These are phyloP conservation scores for Ophioceras dolichostomum DNA, from an alignment of 2,329 filamentous ascomycete genomes.

Conservation along the genomic window DNA sequence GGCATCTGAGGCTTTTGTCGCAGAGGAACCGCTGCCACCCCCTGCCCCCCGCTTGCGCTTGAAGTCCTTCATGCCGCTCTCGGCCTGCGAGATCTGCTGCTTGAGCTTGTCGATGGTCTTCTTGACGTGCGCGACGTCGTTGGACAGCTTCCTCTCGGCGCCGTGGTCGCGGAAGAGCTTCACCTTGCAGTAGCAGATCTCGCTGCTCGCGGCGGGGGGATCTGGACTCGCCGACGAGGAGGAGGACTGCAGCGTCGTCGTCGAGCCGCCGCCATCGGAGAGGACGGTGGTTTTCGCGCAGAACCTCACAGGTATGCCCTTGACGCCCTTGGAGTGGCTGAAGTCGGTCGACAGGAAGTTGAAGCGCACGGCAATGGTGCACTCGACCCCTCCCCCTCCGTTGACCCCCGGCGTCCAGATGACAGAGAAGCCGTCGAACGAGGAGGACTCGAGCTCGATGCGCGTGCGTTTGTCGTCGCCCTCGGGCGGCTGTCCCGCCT, in stretches of 20 bases:
- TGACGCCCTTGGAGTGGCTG: slow-evolving; percentile 96
- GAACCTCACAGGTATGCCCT: slow-evolving; percentile 86
- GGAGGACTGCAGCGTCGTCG: too few species aligned
- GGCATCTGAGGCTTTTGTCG: slow-evolving; percentile 27
- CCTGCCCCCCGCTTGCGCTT: slow-evolving; percentile 48
- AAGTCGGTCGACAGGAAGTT: slow-evolving; percentile 99
- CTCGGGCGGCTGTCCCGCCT: slow-evolving; percentile 44
- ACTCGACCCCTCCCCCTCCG: slow-evolving; percentile 55
- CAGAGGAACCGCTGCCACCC: too few species aligned
- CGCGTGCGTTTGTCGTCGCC: slow-evolving; percentile 55
- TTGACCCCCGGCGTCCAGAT: slow-evolving; percentile 69
- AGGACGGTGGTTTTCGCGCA: slow-evolving; percentile 79
- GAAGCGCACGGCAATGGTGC: slow-evolving; percentile 83
- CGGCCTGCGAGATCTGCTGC: slow-evolving; percentile 76
- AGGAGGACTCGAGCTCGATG: slow-evolving; percentile 61
- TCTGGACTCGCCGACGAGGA: slow-evolving; percentile 31
- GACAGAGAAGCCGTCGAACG: slow-evolving; percentile 90
- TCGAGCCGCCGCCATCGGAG: slow-evolving; percentile 21
- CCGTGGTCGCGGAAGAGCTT: slow-evolving; percentile 96
- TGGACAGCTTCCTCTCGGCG: slow-evolving; percentile 87
- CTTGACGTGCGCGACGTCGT: slow-evolving; percentile 88
- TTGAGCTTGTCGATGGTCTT: slow-evolving; percentile 95
- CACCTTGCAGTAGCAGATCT: slow-evolving; percentile 91
- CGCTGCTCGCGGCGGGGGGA: slow-evolving; percentile 32
- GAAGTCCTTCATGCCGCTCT: slow-evolving; percentile 55